Evolutionary conservation across 2,329 filamentous ascomycete species (phyloP), one percentile per base, ranked within the genome.

Genomic region (Polytolypa hystricis): DNA sequence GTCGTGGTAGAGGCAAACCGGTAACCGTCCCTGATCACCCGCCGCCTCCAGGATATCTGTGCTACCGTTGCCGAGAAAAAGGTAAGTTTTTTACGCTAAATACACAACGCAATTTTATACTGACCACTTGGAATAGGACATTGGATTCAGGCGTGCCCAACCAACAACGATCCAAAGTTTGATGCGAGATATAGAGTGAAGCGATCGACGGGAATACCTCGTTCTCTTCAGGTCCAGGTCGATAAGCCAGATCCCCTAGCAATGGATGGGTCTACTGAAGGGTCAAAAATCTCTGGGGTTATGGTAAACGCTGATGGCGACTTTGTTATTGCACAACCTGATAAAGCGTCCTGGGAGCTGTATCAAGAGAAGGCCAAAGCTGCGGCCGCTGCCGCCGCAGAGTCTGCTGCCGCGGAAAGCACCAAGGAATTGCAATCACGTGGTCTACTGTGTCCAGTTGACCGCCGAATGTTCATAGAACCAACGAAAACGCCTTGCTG

Each of bases 401-500:
- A 86, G 60, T 84, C 89, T 58, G 80, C 77, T 42, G 77, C 78
- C 36, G 75, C 77, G 46, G 74, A 79, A 49, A 84, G 79, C 55
- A 82, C 84, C 66, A 87, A 91, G 67, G 85, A 89, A 58, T 67
- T 94, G 51, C 81, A 85, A 64, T 83, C 91, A 61, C 80, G 76
- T 53, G 89, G 89, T 48, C 70, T 98, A 57, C 81, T 91, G 63
- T 98, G 91, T 70, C 74, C 86, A 47, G 82, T 96, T 71, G 91
- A 96, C 77, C 93, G 93, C 67, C 87, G 84, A 64, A 81, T 94
- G 74, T 95, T 96, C 67, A 80, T 93, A 78, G 85, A 95, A 62
- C 89, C 91, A 74, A 91, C 93, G 73, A 93, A 94, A 76, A 96
- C 91, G 57, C 89, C 91, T 49, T 98, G 91, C 75, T 98, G 91